These are phyloP conservation scores for Heterobasidion occidentale DNA, from an alignment of 1,284 basidiomycete species.

Conservation along the genomic window DNA sequence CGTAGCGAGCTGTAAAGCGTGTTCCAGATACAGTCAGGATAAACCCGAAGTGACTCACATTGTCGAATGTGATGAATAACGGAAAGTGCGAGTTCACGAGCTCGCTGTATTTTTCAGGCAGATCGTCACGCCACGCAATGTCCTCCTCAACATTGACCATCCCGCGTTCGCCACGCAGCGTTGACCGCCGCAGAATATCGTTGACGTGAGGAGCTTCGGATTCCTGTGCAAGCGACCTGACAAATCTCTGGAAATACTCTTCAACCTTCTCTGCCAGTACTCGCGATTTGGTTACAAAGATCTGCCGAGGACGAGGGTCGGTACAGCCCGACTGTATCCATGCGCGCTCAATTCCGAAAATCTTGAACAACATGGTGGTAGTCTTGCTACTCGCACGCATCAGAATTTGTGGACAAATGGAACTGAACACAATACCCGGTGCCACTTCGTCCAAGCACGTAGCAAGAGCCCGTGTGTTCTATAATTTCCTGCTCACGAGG, in stretches of 20 bases:
- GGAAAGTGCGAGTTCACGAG: conserved; percentile 60
- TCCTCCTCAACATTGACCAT: conserved; percentile 38
- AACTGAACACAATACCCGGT: conserved; percentile 38
- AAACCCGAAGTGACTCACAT: conserved; percentile 26
- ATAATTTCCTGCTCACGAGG: conserved; percentile 46
- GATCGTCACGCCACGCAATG: conserved; percentile 30
- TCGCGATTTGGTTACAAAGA: conserved; percentile 60
- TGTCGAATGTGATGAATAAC: conserved; percentile 59
- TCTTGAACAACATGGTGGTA: conserved; percentile 59
- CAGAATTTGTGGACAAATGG: not conserved
- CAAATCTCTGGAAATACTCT: conserved; percentile 43
- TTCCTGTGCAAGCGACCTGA: conserved; percentile 16
- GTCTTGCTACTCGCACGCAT: conserved; percentile 41
- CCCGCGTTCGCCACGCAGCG: conserved; percentile 26
- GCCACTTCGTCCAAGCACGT: conserved; percentile 61
- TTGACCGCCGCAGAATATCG: conserved; percentile 14
- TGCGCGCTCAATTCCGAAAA: conserved; percentile 46
- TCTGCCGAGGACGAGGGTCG: conserved; percentile 41
- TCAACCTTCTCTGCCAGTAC: conserved; percentile 52
- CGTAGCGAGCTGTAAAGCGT: conserved; percentile 10
- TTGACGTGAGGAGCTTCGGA: conserved; percentile 24
- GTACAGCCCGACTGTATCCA: conserved; percentile 25
- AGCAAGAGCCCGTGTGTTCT: conserved; percentile 48
- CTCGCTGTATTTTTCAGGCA: conserved; percentile 56
- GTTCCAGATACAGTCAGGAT: not conserved